Conservation (phyloP, 192 early-diverging fungal genomes). For the Podila epicladia region DNA sequence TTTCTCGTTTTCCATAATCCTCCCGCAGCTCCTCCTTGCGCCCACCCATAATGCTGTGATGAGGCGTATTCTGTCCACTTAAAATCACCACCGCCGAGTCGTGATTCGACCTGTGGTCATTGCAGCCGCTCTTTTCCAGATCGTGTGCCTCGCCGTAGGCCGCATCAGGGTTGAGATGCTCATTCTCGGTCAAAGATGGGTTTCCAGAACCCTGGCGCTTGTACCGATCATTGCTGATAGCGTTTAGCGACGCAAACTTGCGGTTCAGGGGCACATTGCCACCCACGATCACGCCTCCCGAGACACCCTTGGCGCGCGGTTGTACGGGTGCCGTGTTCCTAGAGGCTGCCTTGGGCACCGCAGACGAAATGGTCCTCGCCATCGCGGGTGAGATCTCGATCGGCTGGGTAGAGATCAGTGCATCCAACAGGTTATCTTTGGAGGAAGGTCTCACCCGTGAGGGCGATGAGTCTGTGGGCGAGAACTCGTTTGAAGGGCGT, state of each 20-base stretch:
- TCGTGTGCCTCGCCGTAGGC: constrained; percentile 31
- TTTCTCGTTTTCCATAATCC: no score
- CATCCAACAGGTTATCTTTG: background rate
- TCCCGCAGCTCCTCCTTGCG: background rate
- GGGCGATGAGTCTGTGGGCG: background rate
- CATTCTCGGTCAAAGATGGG: background rate
- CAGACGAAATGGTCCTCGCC: background rate
- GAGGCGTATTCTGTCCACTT: constrained; percentile 20
- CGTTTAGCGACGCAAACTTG: constrained; percentile 22
- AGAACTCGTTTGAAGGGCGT: background rate
- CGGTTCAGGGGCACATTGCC: constrained; percentile 3
- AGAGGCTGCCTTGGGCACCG: background rate
- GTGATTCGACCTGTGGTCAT: constrained; percentile 19
- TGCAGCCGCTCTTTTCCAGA: constrained; percentile 6
- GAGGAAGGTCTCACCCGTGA: background rate
- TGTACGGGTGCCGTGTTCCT: constrained; percentile 11
- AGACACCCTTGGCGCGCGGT: background rate
- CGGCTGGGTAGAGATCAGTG: background rate
- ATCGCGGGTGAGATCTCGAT: background rate
- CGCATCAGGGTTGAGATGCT: background rate
- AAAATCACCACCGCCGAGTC: constrained; percentile 39
- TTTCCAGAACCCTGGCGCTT: background rate
- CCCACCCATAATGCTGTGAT: constrained; percentile 16
- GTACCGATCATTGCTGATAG: constrained; percentile 13
- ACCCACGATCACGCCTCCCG: background rate